phyloP scores from a whole-genome alignment of 2,329 filamentous ascomycete species.

The Dothideomycetes sp. region DNA sequence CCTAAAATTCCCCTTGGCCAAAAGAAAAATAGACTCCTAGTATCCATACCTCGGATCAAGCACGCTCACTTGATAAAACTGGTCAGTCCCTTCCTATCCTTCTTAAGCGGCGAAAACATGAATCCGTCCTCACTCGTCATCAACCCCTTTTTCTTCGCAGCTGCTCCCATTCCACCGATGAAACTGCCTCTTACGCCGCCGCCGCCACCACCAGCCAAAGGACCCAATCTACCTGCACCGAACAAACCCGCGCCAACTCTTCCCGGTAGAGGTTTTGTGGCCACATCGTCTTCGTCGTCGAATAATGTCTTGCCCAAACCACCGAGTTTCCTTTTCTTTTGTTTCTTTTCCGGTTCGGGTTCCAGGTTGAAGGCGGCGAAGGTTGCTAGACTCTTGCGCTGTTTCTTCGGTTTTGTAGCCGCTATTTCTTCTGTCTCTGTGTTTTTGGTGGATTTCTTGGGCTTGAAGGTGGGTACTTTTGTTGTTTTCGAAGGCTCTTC shows the following conservation, averaged over 20 bases:
- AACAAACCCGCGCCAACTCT: constrained; percentile 24
- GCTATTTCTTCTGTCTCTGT: constrained; percentile 25
- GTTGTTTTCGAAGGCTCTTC: constrained; percentile 27
- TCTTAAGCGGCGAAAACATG: constrained; percentile 30
- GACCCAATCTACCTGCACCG: constrained; percentile 23
- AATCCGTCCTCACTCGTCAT: constrained; percentile 28
- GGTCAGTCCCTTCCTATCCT: constrained; percentile 14
- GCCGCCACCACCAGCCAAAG: constrained; percentile 23
- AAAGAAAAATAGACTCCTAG: no score
- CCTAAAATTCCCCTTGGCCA: no score
- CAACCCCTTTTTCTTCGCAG: constrained; percentile 21
- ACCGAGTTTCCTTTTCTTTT: constrained; percentile 30
- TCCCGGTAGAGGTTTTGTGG: constrained; percentile 19
- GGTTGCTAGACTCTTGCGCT: constrained; percentile 40
- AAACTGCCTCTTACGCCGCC: constrained; percentile 17
- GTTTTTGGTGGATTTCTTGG: constrained; percentile 16
- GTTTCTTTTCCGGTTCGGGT: constrained; percentile 23
- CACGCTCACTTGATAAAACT: constrained; percentile 15
- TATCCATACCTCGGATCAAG: no score
- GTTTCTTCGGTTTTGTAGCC: constrained; percentile 25
- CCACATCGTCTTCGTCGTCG: constrained; percentile 31
- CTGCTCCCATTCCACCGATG: constrained; percentile 14
- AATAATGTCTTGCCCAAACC: constrained; percentile 31
- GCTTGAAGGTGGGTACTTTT: constrained; percentile 22
- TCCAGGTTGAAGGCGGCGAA: constrained; percentile 30